These are phyloP conservation scores for Zopfochytrium polystomum DNA, from an alignment of 371 early-diverging fungal genomes.

Conservation along the genomic window DNA sequence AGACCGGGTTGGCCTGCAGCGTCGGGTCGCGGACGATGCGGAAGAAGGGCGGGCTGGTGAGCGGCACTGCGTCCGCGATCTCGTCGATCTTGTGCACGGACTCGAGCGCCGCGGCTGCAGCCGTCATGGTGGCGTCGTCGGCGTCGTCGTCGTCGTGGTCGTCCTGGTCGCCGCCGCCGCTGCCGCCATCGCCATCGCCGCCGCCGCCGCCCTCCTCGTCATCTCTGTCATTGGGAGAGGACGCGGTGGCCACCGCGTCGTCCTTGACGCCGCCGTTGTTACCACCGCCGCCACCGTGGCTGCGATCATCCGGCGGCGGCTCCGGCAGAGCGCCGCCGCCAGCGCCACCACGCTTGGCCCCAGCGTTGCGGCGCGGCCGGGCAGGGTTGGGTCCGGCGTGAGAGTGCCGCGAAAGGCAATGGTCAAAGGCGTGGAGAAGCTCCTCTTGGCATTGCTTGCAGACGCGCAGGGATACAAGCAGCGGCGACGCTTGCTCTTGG, in stretches of 20 bases:
- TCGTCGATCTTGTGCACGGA: slow-evolving; percentile 48
- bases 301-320: no score
- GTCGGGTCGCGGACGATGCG: slow-evolving; percentile 45
- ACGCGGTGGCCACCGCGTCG: no score
- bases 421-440: slow-evolving; percentile 45
- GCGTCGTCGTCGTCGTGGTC: no score
- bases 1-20: slow-evolving; percentile 27
- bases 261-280: no score
- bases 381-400: slow-evolving; percentile 1
- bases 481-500: no score
- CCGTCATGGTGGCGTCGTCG: no score
- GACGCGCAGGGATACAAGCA: slow-evolving; percentile 38
- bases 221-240: no score
- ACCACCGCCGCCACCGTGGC: no score
- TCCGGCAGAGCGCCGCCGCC: no score
- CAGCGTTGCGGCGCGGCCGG: no score
- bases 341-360: background rate
- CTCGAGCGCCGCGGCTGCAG: slow-evolving; percentile 9
- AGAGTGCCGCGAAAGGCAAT: slow-evolving; percentile 34
- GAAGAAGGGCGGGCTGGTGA: slow-evolving; percentile 40
- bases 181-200: slow-evolving; percentile 1
- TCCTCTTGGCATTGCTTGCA: slow-evolving; percentile 41
- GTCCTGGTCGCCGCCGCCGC: no score
- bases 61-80: slow-evolving; percentile 32
- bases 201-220: background rate